A percentile compares a stretch with the other conserved stretches of the same genome.
phyloP scores from a whole-genome alignment of 148 eudicot species.

The Rhododendron mucronatum region DNA sequence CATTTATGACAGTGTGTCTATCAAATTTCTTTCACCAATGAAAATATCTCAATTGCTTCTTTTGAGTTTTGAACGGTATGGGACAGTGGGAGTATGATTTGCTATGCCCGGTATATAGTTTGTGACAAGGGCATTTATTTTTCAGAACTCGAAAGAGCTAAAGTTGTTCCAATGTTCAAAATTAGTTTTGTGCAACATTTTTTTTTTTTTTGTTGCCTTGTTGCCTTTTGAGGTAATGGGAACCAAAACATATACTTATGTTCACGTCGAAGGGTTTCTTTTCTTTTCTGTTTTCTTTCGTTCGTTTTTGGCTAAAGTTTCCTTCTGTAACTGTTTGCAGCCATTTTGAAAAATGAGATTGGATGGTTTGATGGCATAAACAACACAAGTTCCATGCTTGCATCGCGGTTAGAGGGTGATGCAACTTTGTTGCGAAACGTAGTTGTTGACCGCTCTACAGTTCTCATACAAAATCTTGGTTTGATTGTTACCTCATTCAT shows the following conservation, averaged over 20 bases:
- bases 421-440: slow-evolving; percentile 71
- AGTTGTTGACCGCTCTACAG: slow-evolving; percentile 75
- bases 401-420: slow-evolving; percentile 90
- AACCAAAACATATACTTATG: background rate
- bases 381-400: slow-evolving; percentile 80
- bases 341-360: slow-evolving; percentile 88
- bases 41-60: background rate
- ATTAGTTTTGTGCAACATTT: background rate
- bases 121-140: background rate
- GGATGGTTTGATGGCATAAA: slow-evolving; percentile 88
- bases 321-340: slow-evolving; percentile 41
- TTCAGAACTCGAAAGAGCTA: background rate
- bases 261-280: background rate
- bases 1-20: background rate
- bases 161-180: background rate
- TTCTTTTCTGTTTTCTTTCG: background rate
- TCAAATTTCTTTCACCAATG: background rate
- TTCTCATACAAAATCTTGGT: slow-evolving; percentile 78
- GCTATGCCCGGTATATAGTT: background rate
- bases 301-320: background rate
- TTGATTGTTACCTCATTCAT: slow-evolving; percentile 74
- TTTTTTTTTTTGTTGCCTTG: background rate
- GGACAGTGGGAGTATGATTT: background rate
- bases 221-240: background rate
- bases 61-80: background rate